Percentiles rank a stretch among this genome's conserved stretches.
These are phyloP conservation scores for Populus alba DNA, from an alignment of 345 rosid species.

Conservation along the genomic window DNA sequence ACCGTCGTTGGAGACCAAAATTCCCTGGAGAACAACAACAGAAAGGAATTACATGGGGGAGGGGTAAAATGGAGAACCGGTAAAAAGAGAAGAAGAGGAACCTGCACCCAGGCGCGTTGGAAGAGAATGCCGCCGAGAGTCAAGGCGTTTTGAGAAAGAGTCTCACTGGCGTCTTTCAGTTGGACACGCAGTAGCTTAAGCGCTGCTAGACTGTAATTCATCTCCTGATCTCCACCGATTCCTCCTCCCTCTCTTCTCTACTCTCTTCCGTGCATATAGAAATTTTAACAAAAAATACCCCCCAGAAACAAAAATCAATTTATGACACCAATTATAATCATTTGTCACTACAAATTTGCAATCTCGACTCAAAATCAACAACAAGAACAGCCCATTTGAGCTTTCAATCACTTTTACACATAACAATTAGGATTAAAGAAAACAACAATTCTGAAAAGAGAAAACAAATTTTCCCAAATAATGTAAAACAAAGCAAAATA, in stretches of 20 bases:
- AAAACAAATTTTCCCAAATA: neutral
- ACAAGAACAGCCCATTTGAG: neutral
- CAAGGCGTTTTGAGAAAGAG: slow-evolving; percentile 56
- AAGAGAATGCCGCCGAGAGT: slow-evolving; percentile 76
- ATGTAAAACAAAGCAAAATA: neutral
- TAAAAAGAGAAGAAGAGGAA: slow-evolving; percentile 5
- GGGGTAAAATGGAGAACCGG: neutral
- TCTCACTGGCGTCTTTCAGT: slow-evolving; percentile 49
- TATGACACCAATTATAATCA: neutral
- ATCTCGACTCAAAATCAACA: neutral
- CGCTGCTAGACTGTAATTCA: slow-evolving; percentile 86
- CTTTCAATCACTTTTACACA: neutral
- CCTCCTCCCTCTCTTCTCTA: neutral
- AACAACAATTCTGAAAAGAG: neutral
- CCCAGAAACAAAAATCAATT: neutral
- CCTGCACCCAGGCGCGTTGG: slow-evolving; percentile 93
- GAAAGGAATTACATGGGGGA: neutral
- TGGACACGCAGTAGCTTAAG: slow-evolving; percentile 65
- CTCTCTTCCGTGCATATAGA: neutral
- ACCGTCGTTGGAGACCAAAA: slow-evolving; percentile 47
- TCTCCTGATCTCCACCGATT: slow-evolving; percentile 1
- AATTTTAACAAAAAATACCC: too few relatives aligned
- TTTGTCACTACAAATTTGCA: neutral
- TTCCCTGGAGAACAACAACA: slow-evolving; percentile 42
- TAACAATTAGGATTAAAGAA: neutral